Evolutionary conservation across 1,284 basidiomycete genomes (phyloP), one percentile per base, ranked within the genome.

Genomic region (Sphaerobolus stellatus): DNA sequence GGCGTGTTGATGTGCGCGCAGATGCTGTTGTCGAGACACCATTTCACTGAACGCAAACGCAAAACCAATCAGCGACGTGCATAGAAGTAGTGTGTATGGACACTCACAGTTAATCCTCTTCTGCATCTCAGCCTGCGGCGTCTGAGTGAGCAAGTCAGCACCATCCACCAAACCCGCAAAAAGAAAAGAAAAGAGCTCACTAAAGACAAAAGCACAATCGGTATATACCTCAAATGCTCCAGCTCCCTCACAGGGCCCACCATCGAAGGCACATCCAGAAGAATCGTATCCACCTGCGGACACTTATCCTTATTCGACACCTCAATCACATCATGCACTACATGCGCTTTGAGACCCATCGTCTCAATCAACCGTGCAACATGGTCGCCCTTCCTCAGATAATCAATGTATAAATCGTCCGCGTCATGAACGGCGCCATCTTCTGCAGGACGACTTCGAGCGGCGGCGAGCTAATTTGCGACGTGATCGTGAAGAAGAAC

Each of bases 401-500:
- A 96, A 70, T 98, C 93, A 58, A 98, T 87, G 69, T 93, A 96
- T 58, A 99, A 80, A 99, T 83, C 63, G 87, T 81, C 61, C 90
- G 75, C 66, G 87, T 90, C 59, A 82, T 75, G 72, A 89, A 92
- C 1, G 91, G 85, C 47, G 83, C 75, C 77, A 94, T 85, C 73
- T 92, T 90, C 54, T 81, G 71, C 31, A 90, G 75, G 43, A 87
- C 88, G 56, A 78, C 78, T 51, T 92, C 88, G 65, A 86, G 78
- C 8, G 88, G 81, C 55, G 84, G 83, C 51, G 84, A 81, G 61
- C 85, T 89, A 61, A 92, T 89, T 73, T 89, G 87, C 28, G 88
- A 90, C 2, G 84, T 86, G 73, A 95, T 93, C 24, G 92, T 95
- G 77, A 98, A 99, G 85, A 92, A 97, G 83, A 99, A 99, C 71